These are phyloP conservation scores for Salix udensis DNA, from an alignment of 345 rosid genomes.

Conservation along the genomic window DNA sequence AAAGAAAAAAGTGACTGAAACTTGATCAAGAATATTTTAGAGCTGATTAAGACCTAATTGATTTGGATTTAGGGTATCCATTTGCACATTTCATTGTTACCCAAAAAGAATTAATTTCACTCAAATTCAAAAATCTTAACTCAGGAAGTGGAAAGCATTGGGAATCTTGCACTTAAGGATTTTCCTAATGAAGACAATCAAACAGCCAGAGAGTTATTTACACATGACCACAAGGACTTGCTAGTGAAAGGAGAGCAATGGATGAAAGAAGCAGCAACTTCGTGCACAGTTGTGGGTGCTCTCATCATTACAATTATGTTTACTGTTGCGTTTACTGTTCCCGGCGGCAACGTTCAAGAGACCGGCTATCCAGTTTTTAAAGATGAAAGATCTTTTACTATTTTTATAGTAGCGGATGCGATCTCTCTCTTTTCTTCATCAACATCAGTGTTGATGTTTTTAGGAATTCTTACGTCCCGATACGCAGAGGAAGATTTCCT, in stretches of 20 bases:
- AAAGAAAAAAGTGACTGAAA: rapidly evolving
- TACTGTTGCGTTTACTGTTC: too few relatives aligned
- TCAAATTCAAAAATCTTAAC: not conserved
- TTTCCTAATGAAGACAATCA: rapidly evolving
- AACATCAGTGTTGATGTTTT: not conserved
- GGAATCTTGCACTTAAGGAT: rapidly evolving
- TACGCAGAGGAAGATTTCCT: not conserved
- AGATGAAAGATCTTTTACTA: not conserved
- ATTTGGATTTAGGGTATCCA: too few relatives aligned
- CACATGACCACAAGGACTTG: not conserved
- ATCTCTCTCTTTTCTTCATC: not conserved
- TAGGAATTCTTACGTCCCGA: not conserved
- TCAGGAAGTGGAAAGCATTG: not conserved
- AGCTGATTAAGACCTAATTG: too few relatives aligned
- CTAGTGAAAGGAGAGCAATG: not conserved
- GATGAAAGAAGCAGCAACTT: not conserved
- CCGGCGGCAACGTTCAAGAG: too few relatives aligned
- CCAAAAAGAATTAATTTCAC: too few relatives aligned
- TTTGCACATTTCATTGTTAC: too few relatives aligned
- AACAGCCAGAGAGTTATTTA: not conserved
- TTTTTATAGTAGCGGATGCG: not conserved
- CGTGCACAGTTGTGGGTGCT: not conserved
- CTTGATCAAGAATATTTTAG: too few relatives aligned
- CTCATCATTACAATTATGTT: not conserved
- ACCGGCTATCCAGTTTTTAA: not conserved